Percentiles rank a stretch among this genome's conserved stretches.
Conservation (phyloP, 2,329 filamentous ascomycete species). For the Xylariales sp. region DNA sequence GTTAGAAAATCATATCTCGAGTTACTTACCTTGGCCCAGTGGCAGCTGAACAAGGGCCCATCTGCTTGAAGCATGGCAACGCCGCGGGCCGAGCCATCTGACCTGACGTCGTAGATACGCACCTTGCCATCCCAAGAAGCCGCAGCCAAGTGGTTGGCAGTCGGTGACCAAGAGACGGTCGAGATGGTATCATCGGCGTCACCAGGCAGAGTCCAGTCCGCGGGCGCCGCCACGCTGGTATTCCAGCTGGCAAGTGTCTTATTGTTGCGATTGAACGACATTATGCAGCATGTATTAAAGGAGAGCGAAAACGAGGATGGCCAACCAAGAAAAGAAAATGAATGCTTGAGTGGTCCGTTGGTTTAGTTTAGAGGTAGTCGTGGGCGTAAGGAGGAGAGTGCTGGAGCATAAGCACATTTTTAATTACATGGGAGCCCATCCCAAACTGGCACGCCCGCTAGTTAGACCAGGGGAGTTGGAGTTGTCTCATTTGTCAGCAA, state of each 20-base stretch:
- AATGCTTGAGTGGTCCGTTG: too few species aligned
- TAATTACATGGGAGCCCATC: too few species aligned
- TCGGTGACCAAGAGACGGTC: conserved; percentile 29
- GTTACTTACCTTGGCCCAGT: conserved; percentile 32
- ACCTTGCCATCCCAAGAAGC: conserved; percentile 31
- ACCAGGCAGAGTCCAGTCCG: conserved; percentile 19
- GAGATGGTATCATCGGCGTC: conserved; percentile 29
- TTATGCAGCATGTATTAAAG: not conserved
- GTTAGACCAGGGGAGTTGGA: too few species aligned
- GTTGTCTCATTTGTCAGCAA: too few species aligned
- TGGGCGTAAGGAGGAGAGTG: too few species aligned
- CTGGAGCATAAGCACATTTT: too few species aligned
- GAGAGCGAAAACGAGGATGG: not conserved
- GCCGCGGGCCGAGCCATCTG: conserved; percentile 14
- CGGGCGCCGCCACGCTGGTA: not conserved
- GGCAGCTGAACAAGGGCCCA: conserved; percentile 26
- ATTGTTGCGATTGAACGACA: conserved; percentile 2
- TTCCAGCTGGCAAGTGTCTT: not conserved
- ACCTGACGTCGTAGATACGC: conserved; percentile 28
- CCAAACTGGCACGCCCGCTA: too few species aligned
- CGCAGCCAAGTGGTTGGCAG: conserved; percentile 25
- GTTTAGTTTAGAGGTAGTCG: too few species aligned
- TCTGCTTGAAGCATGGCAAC: conserved; percentile 18
- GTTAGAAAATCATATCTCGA: conserved; percentile 24
- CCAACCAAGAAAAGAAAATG: too few species aligned